Percentiles rank a stretch among this genome's conserved stretches.
Evolutionary conservation across 805 yeast genomes (phyloP).

Genomic region (Vanderwaltozyma verrucispora): DNA sequence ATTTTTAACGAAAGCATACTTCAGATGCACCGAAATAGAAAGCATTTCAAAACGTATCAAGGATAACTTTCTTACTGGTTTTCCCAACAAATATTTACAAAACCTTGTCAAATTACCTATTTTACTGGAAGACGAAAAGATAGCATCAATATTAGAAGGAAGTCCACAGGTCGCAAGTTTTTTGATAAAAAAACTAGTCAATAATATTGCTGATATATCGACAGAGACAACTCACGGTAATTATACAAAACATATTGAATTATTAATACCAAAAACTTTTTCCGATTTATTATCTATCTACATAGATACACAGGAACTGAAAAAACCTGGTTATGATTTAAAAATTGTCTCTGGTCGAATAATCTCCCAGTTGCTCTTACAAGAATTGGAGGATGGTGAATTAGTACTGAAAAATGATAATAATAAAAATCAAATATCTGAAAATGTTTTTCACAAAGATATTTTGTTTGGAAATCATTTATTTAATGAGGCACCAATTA

Average conservation of each 20-base stretch:
- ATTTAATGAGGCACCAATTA: neutral
- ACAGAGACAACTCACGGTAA: neutral
- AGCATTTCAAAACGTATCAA: slow-evolving; percentile 15
- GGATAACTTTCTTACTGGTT: slow-evolving; percentile 9
- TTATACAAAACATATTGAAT: neutral
- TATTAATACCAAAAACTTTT: slow-evolving; percentile 10
- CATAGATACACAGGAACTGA: slow-evolving; percentile 7
- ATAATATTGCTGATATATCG: slow-evolving; percentile 1
- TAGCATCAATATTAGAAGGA: slow-evolving; percentile 5
- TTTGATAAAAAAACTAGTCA: slow-evolving; percentile 9
- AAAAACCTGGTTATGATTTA: slow-evolving; percentile 1
- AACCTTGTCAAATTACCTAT: slow-evolving; percentile 12
- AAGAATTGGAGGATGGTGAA: slow-evolving; percentile 2
- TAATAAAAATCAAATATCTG: neutral
- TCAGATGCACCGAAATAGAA: slow-evolving; percentile 24
- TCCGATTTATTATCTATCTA: slow-evolving; percentile 10
- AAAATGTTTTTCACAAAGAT: neutral
- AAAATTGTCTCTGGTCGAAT: slow-evolving; percentile 10
- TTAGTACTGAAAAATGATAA: neutral
- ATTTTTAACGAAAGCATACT: slow-evolving; percentile 31
- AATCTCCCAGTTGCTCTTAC: slow-evolving; percentile 5
- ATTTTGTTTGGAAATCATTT: neutral
- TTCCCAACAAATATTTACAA: slow-evolving; percentile 26
- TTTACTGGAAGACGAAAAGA: slow-evolving; percentile 9
- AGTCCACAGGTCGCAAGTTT: slow-evolving; percentile 15